Base-by-base conservation (phyloP, 371 early-diverging fungal species). In the Mucor racemosus region DNA sequence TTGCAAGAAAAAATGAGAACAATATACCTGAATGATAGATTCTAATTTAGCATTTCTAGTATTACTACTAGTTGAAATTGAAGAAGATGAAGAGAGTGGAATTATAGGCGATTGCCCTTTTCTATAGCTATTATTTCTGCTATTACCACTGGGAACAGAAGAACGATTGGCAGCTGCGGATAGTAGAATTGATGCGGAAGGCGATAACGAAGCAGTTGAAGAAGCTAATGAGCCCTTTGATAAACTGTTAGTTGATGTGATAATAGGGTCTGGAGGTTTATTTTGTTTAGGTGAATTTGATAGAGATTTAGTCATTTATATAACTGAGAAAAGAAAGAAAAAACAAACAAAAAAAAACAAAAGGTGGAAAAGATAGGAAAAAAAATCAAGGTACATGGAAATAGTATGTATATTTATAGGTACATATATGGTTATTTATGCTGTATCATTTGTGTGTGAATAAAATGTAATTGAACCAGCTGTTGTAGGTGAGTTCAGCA, bases 1-100 rank as follows among this genome's bases (percentile, higher is more conserved):
- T 8, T 7, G n/a, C 17, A n/a, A 48, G n/a, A 31, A 17, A 46
- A 21, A 26, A 26, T 3, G 26, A 26, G 3, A 26, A 26, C 3
- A 26, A 26, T 17, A 39, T 70, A 76, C 76, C 62, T 76, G 76
- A 50, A 73, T 76, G 26, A 76, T 72, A 41, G 70, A 73, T 44
- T 76, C 76, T 63, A 76, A 36, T 50, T 73, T 76, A 31, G 70
- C 57, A 53, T 70, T 67, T 50, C 58, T 62, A 38, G 66, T 64
- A 41, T 46, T 64, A 61, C 41, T 26, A 34, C 40, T 38, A 40
- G 56, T 56, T 21, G 63, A 54, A 48, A 41, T 38, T 31, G 41
- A 67, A 17, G 40, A 41, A 11, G 60, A 42, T 26, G 60, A 58
- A 17, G 41, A 40, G 26, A 31, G 64, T 36, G 50, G 53, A 39